phyloP scores from a whole-genome alignment of 2,329 filamentous ascomycete species.

The Fusarium nurragi region DNA sequence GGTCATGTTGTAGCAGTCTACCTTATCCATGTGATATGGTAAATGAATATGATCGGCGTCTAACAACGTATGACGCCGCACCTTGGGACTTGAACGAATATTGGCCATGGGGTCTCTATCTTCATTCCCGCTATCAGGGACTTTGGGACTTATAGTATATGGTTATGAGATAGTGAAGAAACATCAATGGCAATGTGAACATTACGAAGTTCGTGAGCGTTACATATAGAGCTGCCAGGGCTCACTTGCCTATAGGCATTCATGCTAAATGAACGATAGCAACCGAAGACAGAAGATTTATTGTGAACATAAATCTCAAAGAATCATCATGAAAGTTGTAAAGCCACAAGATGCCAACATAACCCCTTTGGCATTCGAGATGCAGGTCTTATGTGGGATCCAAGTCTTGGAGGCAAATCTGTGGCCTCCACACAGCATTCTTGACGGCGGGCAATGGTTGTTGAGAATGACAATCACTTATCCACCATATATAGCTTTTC shows the following conservation, averaged over 20 bases:
- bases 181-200: background rate
- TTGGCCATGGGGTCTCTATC: constrained; percentile 8
- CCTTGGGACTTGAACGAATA: background rate
- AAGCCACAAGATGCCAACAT: constrained; percentile 16
- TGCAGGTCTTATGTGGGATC: constrained; percentile 21
- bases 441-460: background rate
- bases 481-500: background rate
- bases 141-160: background rate
- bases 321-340: background rate
- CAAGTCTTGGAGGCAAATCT: constrained; percentile 14
- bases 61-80: constrained; percentile 23
- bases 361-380: constrained; percentile 22
- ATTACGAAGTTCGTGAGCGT: background rate
- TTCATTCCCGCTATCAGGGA: background rate
- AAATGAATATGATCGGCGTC: constrained; percentile 2
- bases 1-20: background rate
- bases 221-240: background rate
- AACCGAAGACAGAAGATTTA: background rate
- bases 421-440: constrained; percentile 10
- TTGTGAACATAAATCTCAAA: background rate
- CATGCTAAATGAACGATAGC: background rate
- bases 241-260: background rate
- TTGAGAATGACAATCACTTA: background rate
- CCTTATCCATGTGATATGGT: background rate
- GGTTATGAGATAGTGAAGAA: background rate